Evolutionary conservation across 345 rosid species (phyloP), one percentile per base, ranked within the genome.

Genomic region (Melaleuca alternifolia): DNA sequence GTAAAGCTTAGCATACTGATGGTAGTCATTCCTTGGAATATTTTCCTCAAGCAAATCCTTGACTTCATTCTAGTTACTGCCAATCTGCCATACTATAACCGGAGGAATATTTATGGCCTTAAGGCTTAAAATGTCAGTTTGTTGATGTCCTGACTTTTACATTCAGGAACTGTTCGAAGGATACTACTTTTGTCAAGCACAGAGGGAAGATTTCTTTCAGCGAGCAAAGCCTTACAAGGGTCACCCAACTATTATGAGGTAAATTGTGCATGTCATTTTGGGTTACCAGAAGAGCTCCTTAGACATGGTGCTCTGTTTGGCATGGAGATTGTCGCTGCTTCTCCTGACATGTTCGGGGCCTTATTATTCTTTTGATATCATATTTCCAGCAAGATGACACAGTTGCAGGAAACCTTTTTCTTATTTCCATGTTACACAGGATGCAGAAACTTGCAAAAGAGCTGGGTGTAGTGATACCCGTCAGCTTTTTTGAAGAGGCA

Each of bases 131-230:
- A 33, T 3, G 26, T 53, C 26, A 37, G 3, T 71, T 18, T 71
- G 26, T 18, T 33, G 26, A 56, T 87, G 52, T 76, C 30, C 62
- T 50, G 84, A 51, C n/a, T 50, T 83, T 81, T 61, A 33, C 85
- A 15, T 85, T 50, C 91, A 97, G 98, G 99, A 97, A 89, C 94
- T 97, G 50, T 97, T 97, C 89, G 99, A 97, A 87, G 98, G 99
- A 59, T 93, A 94, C 93, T 97, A 97, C 93, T 97, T 97, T 88
- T 97, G 98, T 90, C 99, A 97, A 93, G 99, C 99, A 26, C 99
- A 97, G 89, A 93, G 96, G 90, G 98, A 97, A 87, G 98, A 94
- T 86, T 95, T 84, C 88, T 92, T 97, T 89, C 89, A 89, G 85
- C 92, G 95, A 87, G 97, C 99, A 65, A 94, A 93, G 90, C 98